phyloP scores from a whole-genome alignment of 1,284 basidiomycete species.

The Ceratobasidium sp. region DNA sequence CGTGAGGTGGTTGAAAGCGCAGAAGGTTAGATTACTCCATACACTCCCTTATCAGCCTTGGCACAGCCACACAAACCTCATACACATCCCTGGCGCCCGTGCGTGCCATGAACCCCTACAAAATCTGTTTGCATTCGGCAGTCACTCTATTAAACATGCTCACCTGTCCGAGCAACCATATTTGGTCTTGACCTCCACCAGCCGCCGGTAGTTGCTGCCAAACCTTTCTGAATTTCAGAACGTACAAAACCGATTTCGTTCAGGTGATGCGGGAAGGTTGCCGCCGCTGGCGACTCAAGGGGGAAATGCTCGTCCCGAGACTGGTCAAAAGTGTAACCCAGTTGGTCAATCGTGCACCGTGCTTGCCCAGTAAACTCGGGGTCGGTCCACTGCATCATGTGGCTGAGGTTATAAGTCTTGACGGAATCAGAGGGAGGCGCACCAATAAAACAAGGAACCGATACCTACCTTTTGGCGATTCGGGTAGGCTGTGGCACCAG shows the following conservation, averaged over 20 bases:
- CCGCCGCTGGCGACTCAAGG: background rate
- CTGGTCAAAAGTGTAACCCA: background rate
- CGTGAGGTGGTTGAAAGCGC: background rate
- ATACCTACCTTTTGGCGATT: constrained; percentile 43
- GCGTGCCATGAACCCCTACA: background rate
- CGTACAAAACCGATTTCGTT: background rate
- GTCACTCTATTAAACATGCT: no score
- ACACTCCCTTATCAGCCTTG: background rate
- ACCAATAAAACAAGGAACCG: no score
- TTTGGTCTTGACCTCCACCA: constrained; percentile 43
- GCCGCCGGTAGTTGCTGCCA: constrained; percentile 27
- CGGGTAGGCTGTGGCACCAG: constrained; percentile 56
- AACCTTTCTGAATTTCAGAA: constrained; percentile 5
- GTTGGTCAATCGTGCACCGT: background rate
- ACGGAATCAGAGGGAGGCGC: no score
- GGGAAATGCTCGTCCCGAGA: constrained; percentile 2
- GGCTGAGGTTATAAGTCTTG: background rate
- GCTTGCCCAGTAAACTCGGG: background rate
- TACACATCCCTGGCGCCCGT: background rate
- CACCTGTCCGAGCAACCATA: constrained; percentile 41
- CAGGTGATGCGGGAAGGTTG: background rate
- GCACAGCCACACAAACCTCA: background rate
- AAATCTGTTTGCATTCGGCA: no score
- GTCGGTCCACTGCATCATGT: constrained; percentile 22
- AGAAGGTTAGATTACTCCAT: background rate